These are phyloP conservation scores for Colletotrichum sp. DNA, from an alignment of 2,329 filamentous ascomycete species.

Conservation along the genomic window DNA sequence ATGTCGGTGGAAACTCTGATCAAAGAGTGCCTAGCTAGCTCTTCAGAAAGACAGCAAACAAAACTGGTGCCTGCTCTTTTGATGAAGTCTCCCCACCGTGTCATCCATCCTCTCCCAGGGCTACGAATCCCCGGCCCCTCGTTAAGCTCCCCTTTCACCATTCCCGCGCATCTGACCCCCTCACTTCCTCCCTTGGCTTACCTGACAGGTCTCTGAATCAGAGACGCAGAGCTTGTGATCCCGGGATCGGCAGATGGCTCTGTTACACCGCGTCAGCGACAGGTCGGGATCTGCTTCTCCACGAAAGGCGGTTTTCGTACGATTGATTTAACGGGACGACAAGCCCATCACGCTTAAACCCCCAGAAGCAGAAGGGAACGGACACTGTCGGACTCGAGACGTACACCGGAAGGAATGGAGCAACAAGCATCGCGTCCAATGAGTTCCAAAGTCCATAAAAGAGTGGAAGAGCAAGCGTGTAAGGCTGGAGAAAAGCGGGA, in stretches of 20 bases:
- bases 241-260: neutral
- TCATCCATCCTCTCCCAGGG: neutral
- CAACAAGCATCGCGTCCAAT: neutral
- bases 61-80: neutral
- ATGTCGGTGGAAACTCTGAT: neutral
- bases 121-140: neutral
- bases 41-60: neutral
- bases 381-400: neutral
- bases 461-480: neutral
- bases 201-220: neutral
- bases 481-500: conserved; percentile 13
- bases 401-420: neutral
- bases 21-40: neutral
- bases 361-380: neutral
- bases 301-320: neutral
- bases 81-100: neutral
- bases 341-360: neutral
- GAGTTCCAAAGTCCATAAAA: neutral
- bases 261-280: neutral
- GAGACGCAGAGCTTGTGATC: neutral
- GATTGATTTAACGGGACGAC: neutral
- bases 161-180: neutral
- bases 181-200: conserved; percentile 1
- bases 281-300: neutral
- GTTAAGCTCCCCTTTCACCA: neutral